Evolutionary conservation across 306 rosid genomes (phyloP).

Genomic region (Medicago arabica): DNA sequence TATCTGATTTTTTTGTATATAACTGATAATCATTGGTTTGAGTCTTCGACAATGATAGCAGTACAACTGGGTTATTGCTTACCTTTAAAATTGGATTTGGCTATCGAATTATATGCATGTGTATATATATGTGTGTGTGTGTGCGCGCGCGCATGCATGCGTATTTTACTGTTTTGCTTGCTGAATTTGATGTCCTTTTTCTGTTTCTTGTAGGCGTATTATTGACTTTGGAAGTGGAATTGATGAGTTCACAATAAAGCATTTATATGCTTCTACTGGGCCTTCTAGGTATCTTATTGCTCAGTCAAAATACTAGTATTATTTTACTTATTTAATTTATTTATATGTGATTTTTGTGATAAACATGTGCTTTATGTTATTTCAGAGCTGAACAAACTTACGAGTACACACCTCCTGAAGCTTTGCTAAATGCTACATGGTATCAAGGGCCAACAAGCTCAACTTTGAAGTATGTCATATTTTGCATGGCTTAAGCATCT

Average conservation of each 20-base stretch:
- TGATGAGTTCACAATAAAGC: constrained; percentile 84
- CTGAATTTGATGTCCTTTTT: constrained; percentile 35
- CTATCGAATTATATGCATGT: constrained; percentile 17
- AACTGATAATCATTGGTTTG: constrained; percentile 32
- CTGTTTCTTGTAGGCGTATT: constrained; percentile 51
- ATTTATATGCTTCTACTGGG: constrained; percentile 84
- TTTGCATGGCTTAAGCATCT: constrained; percentile 33
- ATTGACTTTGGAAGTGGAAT: constrained; percentile 96
- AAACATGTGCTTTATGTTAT: constrained; percentile 37
- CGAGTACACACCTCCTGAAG: constrained; percentile 93
- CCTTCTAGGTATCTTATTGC: constrained; percentile 76
- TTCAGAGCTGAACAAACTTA: constrained; percentile 87
- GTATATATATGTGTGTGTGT: neutral
- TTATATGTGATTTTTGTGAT: constrained; percentile 28
- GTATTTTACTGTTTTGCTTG: constrained; percentile 17
- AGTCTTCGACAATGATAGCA: constrained; percentile 39
- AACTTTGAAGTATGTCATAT: constrained; percentile 73
- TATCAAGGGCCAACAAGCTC: constrained; percentile 71
- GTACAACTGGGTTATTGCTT: constrained; percentile 27
- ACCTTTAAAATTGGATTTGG: constrained; percentile 35
- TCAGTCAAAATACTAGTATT: constrained; percentile 21
- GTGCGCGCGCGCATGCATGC: neutral
- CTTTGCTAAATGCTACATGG: constrained; percentile 85
- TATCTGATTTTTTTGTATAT: constrained; percentile 12
- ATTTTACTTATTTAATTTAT: constrained; percentile 1